Evolutionary conservation across 2,329 filamentous ascomycete species (phyloP), one percentile per base, ranked within the genome.

Genomic region (Paramyrothecium roridum): DNA sequence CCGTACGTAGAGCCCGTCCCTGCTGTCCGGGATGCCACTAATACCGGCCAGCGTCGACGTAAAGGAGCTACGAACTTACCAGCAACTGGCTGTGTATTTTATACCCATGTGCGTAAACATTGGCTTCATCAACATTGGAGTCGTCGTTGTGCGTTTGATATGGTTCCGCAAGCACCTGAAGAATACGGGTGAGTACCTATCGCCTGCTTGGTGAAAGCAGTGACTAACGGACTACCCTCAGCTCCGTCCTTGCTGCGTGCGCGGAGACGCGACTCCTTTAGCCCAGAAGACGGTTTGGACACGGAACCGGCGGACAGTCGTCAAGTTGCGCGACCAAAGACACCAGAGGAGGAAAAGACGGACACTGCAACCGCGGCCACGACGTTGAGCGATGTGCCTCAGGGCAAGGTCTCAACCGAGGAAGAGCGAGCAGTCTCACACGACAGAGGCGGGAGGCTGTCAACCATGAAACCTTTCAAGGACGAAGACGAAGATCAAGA

Each of bases 1-100:
- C 52, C 52, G 52, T 53, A 26, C 11, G 34, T 46, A 11, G 12
- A 16, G 45, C 34, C 21, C 16, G 23, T 50, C 4, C 33, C 26
- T 6, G 26, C 10, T 30, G 26, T 30, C 26, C 10, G n/a, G n/a
- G 26, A 30, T 30, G 26, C 6, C 26, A 10, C 26, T 30, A 10
- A 30, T 10, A 4, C 26, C 6, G 26, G 26, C 26, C 17, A 82
- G 79, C 16, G 62, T 81, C 45, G 79, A 83, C 59, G 63, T 82
- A 50, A 81, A 80, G 48, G 64, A 69, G 1, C 62, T 83, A 17
- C 72, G 72, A 56, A 72, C 69, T 0, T 82, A 81, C 55, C 80
- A 83, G 60, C 80, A 83, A 59, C 57, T 82, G 3, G 76, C 74
- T 52, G 60, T 82, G 37, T 83, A 82, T 60, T 69, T 82, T 48